These are phyloP conservation scores for Trichoderma virens DNA, from an alignment of 495 filamentous ascomycete genomes.

Conservation along the genomic window DNA sequence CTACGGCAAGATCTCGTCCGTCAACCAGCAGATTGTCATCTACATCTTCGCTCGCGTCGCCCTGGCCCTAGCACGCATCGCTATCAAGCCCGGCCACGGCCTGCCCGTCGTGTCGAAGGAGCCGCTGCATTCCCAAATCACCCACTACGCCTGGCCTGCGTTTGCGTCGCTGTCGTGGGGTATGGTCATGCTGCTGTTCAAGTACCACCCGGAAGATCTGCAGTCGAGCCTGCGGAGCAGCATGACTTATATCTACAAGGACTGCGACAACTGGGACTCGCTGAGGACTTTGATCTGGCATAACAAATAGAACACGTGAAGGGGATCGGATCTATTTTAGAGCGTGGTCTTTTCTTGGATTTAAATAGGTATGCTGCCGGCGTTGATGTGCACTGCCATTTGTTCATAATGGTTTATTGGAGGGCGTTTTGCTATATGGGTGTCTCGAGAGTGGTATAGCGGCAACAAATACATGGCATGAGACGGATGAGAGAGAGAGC, in stretches of 20 bases:
- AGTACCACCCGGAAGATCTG: conserved; percentile 81
- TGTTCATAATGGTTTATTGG: neutral
- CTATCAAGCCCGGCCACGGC: conserved; percentile 55
- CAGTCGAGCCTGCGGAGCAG: conserved; percentile 87
- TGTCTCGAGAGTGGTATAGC: neutral
- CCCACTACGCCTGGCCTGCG: conserved; percentile 72
- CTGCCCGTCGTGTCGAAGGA: conserved; percentile 35
- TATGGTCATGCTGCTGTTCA: conserved; percentile 89
- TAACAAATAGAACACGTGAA: conserved; percentile 57
- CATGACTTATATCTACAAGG: conserved; percentile 93
- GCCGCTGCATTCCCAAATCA: conserved; percentile 36
- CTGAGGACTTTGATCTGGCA: conserved; percentile 71
- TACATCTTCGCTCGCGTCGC: conserved; percentile 93
- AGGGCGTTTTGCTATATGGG: neutral
- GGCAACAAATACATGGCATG: neutral
- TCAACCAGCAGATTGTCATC: conserved; percentile 97
- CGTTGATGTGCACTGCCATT: neutral
- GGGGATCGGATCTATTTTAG: neutral
- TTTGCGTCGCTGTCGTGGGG: conserved; percentile 90
- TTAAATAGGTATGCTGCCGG: neutral
- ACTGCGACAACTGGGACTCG: conserved; percentile 78
- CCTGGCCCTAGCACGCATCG: conserved; percentile 73
- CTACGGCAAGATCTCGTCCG: conserved; percentile 59
- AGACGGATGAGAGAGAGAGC: neutral
- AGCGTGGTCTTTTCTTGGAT: neutral